Evolutionary conservation across 768 basidiomycete species (phyloP).

Genomic region (Cubamyces sp.): DNA sequence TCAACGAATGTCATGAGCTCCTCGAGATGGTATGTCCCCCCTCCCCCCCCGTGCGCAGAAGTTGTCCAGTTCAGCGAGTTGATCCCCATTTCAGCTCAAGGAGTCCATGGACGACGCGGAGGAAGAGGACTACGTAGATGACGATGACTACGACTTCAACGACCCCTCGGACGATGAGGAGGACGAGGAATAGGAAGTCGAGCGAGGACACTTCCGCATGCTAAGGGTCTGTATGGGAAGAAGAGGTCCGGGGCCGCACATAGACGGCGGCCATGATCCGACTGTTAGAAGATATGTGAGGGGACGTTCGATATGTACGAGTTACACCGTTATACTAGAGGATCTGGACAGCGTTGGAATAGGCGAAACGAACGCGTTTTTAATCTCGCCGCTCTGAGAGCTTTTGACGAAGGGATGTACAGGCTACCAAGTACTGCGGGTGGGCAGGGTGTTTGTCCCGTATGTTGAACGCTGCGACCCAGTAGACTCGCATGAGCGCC

Average conservation of each 20-base stretch:
- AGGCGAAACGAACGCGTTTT: conserved; percentile 11
- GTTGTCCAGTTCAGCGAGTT: not conserved
- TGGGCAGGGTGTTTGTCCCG: too few relatives aligned
- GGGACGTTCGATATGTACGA: conserved; percentile 5
- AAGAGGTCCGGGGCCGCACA: too few relatives aligned
- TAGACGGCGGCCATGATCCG: not conserved
- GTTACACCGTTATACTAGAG: conserved; percentile 17
- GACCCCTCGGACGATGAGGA: conserved; percentile 18
- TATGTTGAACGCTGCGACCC: too few relatives aligned
- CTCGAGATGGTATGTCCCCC: conserved; percentile 78
- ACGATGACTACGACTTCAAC: conserved; percentile 26
- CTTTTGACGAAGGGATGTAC: too few relatives aligned
- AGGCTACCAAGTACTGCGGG: too few relatives aligned
- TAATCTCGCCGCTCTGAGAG: not conserved
- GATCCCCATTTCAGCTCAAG: conserved; percentile 56
- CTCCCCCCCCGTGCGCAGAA: not conserved
- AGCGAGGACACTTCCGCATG: not conserved
- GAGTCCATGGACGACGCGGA: conserved; percentile 81
- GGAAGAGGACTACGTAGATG: conserved; percentile 43
- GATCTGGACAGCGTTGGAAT: conserved; percentile 13
- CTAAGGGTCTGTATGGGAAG: not conserved
- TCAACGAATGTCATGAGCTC: conserved; percentile 95
- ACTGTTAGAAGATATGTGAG: not conserved
- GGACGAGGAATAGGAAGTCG: conserved; percentile 14
- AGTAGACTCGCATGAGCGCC: too few relatives aligned